Conservation (phyloP, 1,284 basidiomycete species). For the Melampsora americana region DNA sequence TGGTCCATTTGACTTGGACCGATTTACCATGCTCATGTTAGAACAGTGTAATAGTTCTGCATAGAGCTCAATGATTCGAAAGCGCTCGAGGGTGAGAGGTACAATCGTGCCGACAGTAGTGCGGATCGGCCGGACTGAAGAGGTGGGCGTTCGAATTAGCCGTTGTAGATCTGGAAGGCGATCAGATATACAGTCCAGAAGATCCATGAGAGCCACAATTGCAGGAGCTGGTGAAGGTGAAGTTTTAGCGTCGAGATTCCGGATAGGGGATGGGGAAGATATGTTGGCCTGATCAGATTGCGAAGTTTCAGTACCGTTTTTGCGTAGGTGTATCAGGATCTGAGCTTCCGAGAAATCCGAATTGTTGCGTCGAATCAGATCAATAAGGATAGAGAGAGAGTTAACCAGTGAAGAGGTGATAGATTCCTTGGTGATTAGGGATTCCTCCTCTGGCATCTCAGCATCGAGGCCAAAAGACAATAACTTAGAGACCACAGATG, state of each 20-base stretch:
- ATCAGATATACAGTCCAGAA: conserved; percentile 50
- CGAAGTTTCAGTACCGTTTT: conserved; percentile 84
- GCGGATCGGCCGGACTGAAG: conserved; percentile 39
- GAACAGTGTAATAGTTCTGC: conserved; percentile 96
- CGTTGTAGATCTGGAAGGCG: conserved; percentile 30
- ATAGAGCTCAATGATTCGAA: conserved; percentile 94
- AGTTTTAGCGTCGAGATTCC: background rate
- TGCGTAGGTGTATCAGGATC: conserved; percentile 89
- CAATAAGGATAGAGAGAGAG: conserved; percentile 84
- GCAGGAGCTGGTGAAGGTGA: conserved; percentile 49
- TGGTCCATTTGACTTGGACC: conserved; percentile 60
- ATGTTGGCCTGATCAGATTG: conserved; percentile 54
- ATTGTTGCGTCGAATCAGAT: conserved; percentile 97
- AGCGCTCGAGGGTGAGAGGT: conserved; percentile 90
- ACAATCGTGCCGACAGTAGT: conserved; percentile 60
- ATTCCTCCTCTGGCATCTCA: conserved; percentile 25
- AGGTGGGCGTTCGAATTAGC: conserved; percentile 20
- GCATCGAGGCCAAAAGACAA: conserved; percentile 32
- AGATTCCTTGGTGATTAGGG: conserved; percentile 66
- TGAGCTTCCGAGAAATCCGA: conserved; percentile 98
- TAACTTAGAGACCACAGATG: conserved; percentile 32
- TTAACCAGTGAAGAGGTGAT: conserved; percentile 83
- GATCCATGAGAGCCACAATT: conserved; percentile 68
- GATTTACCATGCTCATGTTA: conserved; percentile 94
- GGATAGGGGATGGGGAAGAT: conserved; percentile 45